Conservation (phyloP, 768 basidiomycete genomes). For the Scleroderma bovista region DNA sequence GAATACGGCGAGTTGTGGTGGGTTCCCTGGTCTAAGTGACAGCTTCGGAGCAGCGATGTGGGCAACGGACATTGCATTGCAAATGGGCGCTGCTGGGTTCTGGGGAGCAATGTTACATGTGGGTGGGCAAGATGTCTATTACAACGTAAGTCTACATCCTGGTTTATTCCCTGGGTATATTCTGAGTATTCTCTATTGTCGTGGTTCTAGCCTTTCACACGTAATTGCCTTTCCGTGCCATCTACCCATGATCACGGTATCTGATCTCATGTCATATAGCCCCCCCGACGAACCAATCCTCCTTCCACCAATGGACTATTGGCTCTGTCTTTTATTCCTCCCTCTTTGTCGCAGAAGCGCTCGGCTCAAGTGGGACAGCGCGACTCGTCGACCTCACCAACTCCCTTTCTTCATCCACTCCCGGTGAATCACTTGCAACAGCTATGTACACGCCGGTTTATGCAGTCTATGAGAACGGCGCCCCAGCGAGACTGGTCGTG, state of each 20-base stretch:
- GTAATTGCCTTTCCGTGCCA: slow-evolving; percentile 11
- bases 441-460: slow-evolving; percentile 35
- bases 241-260: background rate
- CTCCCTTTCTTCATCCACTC: slow-evolving; percentile 10
- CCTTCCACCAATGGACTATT: slow-evolving; percentile 34
- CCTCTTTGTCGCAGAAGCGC: slow-evolving; percentile 33
- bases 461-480: slow-evolving; percentile 66
- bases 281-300: slow-evolving; percentile 38
- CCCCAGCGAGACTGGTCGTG: slow-evolving; percentile 36
- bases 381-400: slow-evolving; percentile 34
- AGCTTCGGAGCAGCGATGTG: slow-evolving; percentile 47
- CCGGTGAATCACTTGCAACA: background rate
- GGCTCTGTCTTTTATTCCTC: slow-evolving; percentile 37
- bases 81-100: slow-evolving; percentile 46
- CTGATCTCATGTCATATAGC: slow-evolving; percentile 16
- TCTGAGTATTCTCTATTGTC: too few relatives aligned
- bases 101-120: slow-evolving; percentile 43
- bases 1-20: slow-evolving; percentile 49
- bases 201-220: slow-evolving; percentile 43
- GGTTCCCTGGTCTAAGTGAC: slow-evolving; percentile 48
- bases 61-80: slow-evolving; percentile 45
- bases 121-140: slow-evolving; percentile 44
- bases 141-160: slow-evolving; percentile 38
- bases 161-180: background rate
- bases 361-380: slow-evolving; percentile 30